Evolutionary conservation across 345 rosid species (phyloP), one percentile per base, ranked within the genome.

Genomic region (Aquilaria sinensis): DNA sequence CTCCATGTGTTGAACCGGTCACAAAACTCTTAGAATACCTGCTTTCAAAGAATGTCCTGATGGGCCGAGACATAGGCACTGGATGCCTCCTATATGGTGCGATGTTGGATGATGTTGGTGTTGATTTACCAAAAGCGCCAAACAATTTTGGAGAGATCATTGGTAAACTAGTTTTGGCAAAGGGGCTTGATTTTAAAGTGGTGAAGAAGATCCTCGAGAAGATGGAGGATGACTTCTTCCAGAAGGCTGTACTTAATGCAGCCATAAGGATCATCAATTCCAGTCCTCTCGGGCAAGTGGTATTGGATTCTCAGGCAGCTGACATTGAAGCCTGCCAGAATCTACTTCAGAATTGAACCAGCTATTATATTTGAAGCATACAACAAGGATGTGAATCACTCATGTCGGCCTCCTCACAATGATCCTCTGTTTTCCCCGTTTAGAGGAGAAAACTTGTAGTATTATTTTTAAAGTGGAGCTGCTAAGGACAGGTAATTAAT

Each of bases 81-180:
- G 98, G 97, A 31, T 88, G 92, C 69, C 23, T 88, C 72, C 81
- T 80, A 6, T 93, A 83, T 43, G 90, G 85, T 16, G 77, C 86
- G 1, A 69, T 74, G 85, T 61, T 93, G 60, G 96, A 93, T 72
- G 97, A 93, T 58, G 61, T 90, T n/a, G 96, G 80, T 12, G 88
- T 93, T 31, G 98, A 93, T 70, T 70, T 85, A 31, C 99, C 97
- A 0, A 90, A 74, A 63, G 99, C 97, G 1, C 97, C 92, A 3
- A 67, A 67, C 64, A 77, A 79, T 71, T 94, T 88, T 68, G 96
- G 96, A 34, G 87, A 85, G 70, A 78, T 94, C 43, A 56, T 90
- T 2, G 97, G 96, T 61, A 75, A 74, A 63, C 75, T 94, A 34
- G 67, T 88, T 53, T 55, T 79, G 76, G 78, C 73, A 0, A 74